Percentiles rank a stretch among this genome's conserved stretches.
Evolutionary conservation across 1,139 yeast genomes (phyloP).

Genomic region (Ashbya aceris): DNA sequence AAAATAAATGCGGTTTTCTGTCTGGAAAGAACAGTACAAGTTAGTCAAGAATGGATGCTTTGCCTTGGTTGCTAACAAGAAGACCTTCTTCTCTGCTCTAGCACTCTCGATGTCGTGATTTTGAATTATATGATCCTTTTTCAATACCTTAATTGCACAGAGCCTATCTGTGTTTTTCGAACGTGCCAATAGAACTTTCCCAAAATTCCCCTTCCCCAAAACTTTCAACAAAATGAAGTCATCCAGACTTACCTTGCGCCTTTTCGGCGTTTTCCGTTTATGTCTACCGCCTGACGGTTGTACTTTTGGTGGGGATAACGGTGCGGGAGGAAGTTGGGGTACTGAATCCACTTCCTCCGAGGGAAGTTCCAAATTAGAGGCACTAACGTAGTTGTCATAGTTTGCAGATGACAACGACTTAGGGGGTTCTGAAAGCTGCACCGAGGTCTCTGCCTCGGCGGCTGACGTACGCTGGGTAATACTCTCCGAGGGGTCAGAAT

Average conservation of each 20-base stretch:
- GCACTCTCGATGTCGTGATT: conserved; percentile 95
- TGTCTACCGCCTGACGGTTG: conserved; percentile 12
- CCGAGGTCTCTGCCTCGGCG: too few relatives aligned
- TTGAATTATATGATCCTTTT: conserved; percentile 89
- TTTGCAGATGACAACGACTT: too few relatives aligned
- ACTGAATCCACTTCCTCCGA: too few relatives aligned
- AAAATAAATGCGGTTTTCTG: conserved; percentile 92
- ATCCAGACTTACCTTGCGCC: conserved; percentile 77
- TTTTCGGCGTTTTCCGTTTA: conserved; percentile 22
- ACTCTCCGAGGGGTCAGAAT: not conserved
- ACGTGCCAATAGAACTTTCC: conserved; percentile 95
- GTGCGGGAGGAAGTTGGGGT: not conserved
- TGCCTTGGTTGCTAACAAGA: conserved; percentile 79
- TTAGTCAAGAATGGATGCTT: conserved; percentile 89
- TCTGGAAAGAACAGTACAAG: conserved; percentile 92
- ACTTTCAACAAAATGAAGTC: conserved; percentile 92
- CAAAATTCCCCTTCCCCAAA: conserved; percentile 94
- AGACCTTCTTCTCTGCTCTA: conserved; percentile 85
- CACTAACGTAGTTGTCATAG: too few relatives aligned
- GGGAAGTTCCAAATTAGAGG: too few relatives aligned
- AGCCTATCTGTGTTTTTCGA: conserved; percentile 63
- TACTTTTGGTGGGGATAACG: not conserved
- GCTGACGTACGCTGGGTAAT: not conserved
- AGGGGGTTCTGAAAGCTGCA: too few relatives aligned
- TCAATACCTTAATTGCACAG: conserved; percentile 91